A percentile compares a stretch with the other conserved stretches of the same genome.
phyloP scores from a whole-genome alignment of 108 stramenopile genomes.

The Schizochytrium sp. region DNA sequence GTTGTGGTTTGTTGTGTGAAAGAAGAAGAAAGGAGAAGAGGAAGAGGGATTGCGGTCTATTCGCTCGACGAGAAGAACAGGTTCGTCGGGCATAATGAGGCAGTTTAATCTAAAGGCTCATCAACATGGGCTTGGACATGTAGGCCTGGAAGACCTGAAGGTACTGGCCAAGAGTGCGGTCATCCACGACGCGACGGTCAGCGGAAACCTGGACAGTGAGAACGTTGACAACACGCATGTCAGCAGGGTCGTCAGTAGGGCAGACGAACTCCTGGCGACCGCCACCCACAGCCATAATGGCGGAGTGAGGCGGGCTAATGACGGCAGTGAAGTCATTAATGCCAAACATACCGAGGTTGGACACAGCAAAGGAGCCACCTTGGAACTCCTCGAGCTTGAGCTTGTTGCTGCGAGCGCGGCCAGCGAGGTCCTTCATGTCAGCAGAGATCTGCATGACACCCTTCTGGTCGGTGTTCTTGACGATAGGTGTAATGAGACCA shows the following conservation, averaged over 20 bases:
- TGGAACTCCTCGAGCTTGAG: constrained; percentile 93
- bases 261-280: constrained; percentile 87
- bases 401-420: constrained; percentile 85
- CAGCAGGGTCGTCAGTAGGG: constrained; percentile 67
- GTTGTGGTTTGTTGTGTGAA: too few species aligned
- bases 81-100: too few species aligned
- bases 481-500: constrained; percentile 94
- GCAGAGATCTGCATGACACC: constrained; percentile 87
- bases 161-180: constrained; percentile 92
- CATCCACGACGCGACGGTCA: constrained; percentile 97
- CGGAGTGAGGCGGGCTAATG: constrained; percentile 98
- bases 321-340: constrained; percentile 96
- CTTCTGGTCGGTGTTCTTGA: constrained; percentile 83
- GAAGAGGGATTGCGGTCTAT: too few species aligned
- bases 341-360: constrained; percentile 99
- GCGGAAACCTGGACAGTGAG: constrained; percentile 95
- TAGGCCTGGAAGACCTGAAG: constrained; percentile 90
- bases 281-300: constrained; percentile 95
- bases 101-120: constrained; percentile 81
- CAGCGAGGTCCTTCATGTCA: constrained; percentile 86
- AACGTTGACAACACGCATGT: constrained; percentile 72
- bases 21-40: too few species aligned
- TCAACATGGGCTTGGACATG: constrained; percentile 87
- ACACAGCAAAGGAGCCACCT: constrained; percentile 96
- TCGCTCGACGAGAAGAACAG: too few species aligned